Conservation (phyloP, 2,329 filamentous ascomycete species). For the Stachybotrys chlorohalonatus region DNA sequence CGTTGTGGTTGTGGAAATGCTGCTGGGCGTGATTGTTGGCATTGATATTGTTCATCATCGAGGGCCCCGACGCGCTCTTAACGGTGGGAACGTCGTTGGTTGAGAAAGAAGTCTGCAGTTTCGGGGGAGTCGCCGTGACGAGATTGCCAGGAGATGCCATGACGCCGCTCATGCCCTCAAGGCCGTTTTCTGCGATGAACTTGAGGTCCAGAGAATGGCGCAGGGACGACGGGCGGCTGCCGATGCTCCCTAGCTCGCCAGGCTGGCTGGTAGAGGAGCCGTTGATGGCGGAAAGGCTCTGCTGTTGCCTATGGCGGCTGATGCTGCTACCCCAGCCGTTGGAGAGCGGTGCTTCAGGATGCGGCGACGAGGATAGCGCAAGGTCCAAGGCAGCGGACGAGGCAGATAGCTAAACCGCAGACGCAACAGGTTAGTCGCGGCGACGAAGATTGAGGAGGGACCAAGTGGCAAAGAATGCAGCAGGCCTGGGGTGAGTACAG, state of each 20-base stretch:
- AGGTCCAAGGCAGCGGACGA: conserved; percentile 76
- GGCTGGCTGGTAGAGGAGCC: conserved; percentile 29
- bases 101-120: conserved; percentile 82
- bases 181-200: conserved; percentile 36
- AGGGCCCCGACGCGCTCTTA: conserved; percentile 54
- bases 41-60: conserved; percentile 32
- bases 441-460: conserved; percentile 9
- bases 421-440: conserved; percentile 21
- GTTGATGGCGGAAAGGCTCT: conserved; percentile 44
- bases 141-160: conserved; percentile 40
- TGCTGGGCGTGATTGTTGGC: conserved; percentile 53
- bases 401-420: conserved; percentile 57
- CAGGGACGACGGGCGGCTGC: conserved; percentile 37
- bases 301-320: conserved; percentile 59
- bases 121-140: conserved; percentile 55
- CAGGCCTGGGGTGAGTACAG: conserved; percentile 4
- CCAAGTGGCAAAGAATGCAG: conserved; percentile 2
- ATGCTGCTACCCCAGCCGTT: conserved; percentile 51
- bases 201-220: conserved; percentile 51
- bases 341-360: conserved; percentile 40
- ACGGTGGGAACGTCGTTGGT: conserved; percentile 81
- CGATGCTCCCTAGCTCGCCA: conserved; percentile 37
- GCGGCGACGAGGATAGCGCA: conserved; percentile 59
- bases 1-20: conserved; percentile 69
- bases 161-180: conserved; percentile 26